phyloP scores from a whole-genome alignment of 129 eudicot species.

The Lonicera japonica region DNA sequence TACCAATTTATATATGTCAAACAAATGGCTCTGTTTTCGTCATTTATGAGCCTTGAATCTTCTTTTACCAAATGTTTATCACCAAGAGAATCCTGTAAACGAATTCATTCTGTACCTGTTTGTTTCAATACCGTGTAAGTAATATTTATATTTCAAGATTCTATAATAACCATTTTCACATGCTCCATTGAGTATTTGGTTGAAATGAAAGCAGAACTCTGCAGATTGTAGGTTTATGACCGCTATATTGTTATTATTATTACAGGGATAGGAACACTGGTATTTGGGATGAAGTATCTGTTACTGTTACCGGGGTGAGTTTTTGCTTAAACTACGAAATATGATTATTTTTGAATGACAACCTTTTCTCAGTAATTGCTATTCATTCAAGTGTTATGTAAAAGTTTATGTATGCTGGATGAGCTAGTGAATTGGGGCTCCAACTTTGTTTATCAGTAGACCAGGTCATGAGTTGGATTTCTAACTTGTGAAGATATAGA shows the following conservation, averaged over 20 bases:
- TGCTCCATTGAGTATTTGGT: not conserved
- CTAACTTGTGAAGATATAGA: too few relatives aligned
- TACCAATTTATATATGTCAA: too few relatives aligned
- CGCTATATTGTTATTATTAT: not conserved
- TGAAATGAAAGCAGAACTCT: not conserved
- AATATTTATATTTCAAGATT: too few relatives aligned
- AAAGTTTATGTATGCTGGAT: not conserved
- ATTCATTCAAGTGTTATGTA: not conserved
- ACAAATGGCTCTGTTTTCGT: too few relatives aligned
- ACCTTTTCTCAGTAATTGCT: not conserved
- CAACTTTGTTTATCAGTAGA: not conserved
- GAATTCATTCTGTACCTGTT: not conserved
- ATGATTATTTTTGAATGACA: too few relatives aligned
- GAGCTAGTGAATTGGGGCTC: not conserved
- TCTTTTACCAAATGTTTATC: too few relatives aligned
- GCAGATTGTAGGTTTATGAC: not conserved
- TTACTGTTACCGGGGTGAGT: conserved; percentile 88
- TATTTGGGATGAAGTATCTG: conserved; percentile 98
- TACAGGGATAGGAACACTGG: conserved; percentile 99
- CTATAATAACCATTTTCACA: not conserved
- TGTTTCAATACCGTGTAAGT: too few relatives aligned
- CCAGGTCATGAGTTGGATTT: too few relatives aligned
- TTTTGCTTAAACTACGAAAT: not conserved
- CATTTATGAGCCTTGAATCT: too few relatives aligned
- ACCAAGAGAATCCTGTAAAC: too few relatives aligned